These are phyloP conservation scores for Fraxinus excelsior DNA, from an alignment of 257 asterid genomes.

Conservation along the genomic window DNA sequence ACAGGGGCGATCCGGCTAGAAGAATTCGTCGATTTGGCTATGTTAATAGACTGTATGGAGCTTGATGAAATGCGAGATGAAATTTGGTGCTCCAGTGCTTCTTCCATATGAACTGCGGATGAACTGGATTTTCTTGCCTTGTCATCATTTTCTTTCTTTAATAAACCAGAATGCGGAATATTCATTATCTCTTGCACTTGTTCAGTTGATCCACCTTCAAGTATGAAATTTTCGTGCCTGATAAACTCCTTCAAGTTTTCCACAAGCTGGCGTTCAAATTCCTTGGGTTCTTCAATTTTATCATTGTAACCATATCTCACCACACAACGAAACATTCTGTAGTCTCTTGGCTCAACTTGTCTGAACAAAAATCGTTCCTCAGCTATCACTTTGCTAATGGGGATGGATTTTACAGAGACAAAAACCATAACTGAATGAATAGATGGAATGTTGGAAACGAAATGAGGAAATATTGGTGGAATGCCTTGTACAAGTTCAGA, in stretches of 20 bases:
- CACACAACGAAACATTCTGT: slow-evolving; percentile 54
- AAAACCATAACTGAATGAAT: slow-evolving; percentile 61
- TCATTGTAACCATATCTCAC: slow-evolving; percentile 78
- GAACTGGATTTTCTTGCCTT: slow-evolving; percentile 30
- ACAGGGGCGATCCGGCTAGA: slow-evolving; percentile 15
- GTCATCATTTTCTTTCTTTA: slow-evolving; percentile 16
- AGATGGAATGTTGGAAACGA: slow-evolving; percentile 52
- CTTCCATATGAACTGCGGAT: slow-evolving; percentile 42
- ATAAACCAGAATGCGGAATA: slow-evolving; percentile 28
- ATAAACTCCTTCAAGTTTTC: slow-evolving; percentile 55
- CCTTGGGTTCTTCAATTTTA: slow-evolving; percentile 41
- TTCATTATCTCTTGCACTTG: slow-evolving; percentile 1
- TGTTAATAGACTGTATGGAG: slow-evolving; percentile 40
- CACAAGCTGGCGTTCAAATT: slow-evolving; percentile 49
- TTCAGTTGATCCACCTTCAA: slow-evolving; percentile 23
- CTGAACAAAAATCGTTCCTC: slow-evolving; percentile 70
- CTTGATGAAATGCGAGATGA: slow-evolving; percentile 35
- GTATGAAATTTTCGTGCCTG: slow-evolving; percentile 46
- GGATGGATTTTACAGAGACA: slow-evolving; percentile 71
- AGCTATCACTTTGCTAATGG: slow-evolving; percentile 50
- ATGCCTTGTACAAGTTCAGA: slow-evolving; percentile 75
- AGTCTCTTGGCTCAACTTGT: slow-evolving; percentile 51
- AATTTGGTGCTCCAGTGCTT: slow-evolving; percentile 18
- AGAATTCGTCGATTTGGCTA: slow-evolving; percentile 18
- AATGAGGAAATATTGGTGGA: slow-evolving; percentile 73